A percentile compares a stretch with the other conserved stretches of the same genome.
These are phyloP conservation scores for Tylopilus plumbeoviolaceoides DNA, from an alignment of 768 basidiomycete genomes.

Conservation along the genomic window DNA sequence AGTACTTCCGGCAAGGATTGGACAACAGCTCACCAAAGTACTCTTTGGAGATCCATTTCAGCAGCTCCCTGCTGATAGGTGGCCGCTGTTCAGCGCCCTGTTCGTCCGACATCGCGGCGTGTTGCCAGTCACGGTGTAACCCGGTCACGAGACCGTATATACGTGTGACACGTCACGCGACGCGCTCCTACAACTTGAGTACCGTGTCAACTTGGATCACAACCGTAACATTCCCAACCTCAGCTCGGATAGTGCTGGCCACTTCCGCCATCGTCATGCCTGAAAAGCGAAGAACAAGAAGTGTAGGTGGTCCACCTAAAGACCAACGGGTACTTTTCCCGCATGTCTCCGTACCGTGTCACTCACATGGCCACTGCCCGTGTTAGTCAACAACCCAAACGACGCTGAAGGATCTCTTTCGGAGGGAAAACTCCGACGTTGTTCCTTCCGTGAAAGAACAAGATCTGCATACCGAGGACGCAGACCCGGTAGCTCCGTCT, in stretches of 20 bases:
- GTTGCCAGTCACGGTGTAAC: too few relatives aligned
- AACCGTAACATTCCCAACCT: not conserved
- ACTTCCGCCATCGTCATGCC: slow-evolving; percentile 15
- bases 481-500: not conserved
- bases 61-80: slow-evolving; percentile 10
- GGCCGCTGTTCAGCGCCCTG: slow-evolving; percentile 13
- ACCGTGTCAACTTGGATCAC: not conserved
- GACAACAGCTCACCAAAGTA: slow-evolving; percentile 27
- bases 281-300: slow-evolving; percentile 23
- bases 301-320: slow-evolving; percentile 8
- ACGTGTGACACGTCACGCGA: slow-evolving; percentile 25
- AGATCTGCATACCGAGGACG: not conserved
- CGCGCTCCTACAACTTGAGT: slow-evolving; percentile 8
- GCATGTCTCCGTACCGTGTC: not conserved
- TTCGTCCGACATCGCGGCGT: not conserved
- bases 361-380: slow-evolving; percentile 5
- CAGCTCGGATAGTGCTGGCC: not conserved
- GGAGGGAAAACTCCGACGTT: slow-evolving; percentile 5
- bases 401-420: slow-evolving; percentile 27
- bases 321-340: slow-evolving; percentile 17
- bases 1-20: not conserved
- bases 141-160: slow-evolving; percentile 2
- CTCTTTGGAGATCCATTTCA: slow-evolving; percentile 37
- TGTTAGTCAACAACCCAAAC: slow-evolving; percentile 22
- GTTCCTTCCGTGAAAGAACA: not conserved